These are phyloP conservation scores for Tetradesmus lagerheimii DNA, from an alignment of 139 green algal genomes.

Conservation along the genomic window DNA sequence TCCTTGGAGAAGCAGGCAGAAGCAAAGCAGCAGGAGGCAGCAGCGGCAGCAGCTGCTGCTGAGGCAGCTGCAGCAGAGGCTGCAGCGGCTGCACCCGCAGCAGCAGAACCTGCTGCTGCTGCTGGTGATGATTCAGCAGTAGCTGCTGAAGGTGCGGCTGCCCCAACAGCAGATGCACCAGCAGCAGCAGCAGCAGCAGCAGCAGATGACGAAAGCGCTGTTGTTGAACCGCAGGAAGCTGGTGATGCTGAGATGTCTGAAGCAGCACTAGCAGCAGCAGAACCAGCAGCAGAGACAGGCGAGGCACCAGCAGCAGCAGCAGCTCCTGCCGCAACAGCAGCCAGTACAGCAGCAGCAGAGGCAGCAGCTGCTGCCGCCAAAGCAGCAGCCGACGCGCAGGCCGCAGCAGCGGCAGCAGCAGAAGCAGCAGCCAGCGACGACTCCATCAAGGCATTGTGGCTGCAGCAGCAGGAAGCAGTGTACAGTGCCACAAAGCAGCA, in stretches of 20 bases:
- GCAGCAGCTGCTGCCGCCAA: slow-evolving; percentile 25
- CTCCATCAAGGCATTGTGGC: slow-evolving; percentile 54
- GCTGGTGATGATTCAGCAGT: background rate
- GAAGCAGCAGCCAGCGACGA: slow-evolving; percentile 38
- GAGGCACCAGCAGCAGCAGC: background rate
- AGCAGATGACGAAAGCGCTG: background rate
- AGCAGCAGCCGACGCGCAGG: background rate
- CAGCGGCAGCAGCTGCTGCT: slow-evolving; percentile 8
- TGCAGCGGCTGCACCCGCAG: background rate
- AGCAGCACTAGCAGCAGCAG: slow-evolving; percentile 13
- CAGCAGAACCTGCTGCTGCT: background rate
- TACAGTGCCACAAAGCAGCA: slow-evolving; percentile 66
- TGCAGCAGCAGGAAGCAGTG: slow-evolving; percentile 52
- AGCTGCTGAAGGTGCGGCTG: slow-evolving; percentile 17
- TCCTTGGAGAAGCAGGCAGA: slow-evolving; percentile 37
- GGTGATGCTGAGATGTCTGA: slow-evolving; percentile 19
- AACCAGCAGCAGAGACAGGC: background rate
- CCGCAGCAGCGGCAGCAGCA: slow-evolving; percentile 38
- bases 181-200: slow-evolving; percentile 1
- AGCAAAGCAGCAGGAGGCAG: slow-evolving; percentile 37
- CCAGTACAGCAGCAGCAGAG: slow-evolving; percentile 30
- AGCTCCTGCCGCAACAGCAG: slow-evolving; percentile 35
- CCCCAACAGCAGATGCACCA: background rate
- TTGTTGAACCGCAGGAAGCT: background rate
- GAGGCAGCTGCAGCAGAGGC: background rate